Evolutionary conservation across 2,329 filamentous ascomycete genomes (phyloP).

Genomic region (Colletotrichum limetticola): DNA sequence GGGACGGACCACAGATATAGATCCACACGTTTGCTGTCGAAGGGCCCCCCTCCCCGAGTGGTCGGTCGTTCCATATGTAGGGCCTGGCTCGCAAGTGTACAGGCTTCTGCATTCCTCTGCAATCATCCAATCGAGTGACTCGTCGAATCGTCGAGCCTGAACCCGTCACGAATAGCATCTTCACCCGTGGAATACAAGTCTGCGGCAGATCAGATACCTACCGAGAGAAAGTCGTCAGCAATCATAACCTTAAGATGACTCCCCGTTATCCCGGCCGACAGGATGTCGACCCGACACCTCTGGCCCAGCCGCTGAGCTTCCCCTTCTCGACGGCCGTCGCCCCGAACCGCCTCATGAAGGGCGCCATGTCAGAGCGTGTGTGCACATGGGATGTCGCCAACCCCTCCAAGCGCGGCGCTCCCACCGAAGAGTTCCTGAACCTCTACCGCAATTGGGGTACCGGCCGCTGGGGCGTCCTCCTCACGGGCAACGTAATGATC

Average conservation of each 20-base stretch:
- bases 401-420: constrained; percentile 57
- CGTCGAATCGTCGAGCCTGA: not conserved
- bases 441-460: constrained; percentile 62
- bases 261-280: not conserved
- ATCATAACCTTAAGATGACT: not conserved
- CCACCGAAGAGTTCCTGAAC: constrained; percentile 53
- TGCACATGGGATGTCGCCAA: constrained; percentile 68
- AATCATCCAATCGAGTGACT: not conserved
- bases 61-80: not conserved
- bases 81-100: not conserved
- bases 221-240: not conserved
- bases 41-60: not conserved
- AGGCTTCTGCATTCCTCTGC: not conserved
- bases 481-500: constrained; percentile 74
- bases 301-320: constrained; percentile 59
- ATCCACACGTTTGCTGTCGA: not conserved
- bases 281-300: constrained; percentile 14
- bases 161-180: not conserved
- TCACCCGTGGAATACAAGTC: not conserved
- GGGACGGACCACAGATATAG: not conserved
- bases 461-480: constrained; percentile 59
- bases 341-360: constrained; percentile 74
- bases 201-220: too few relatives aligned
- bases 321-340: constrained; percentile 64
- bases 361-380: constrained; percentile 72